Evolutionary conservation across 805 yeast species (phyloP), one percentile per base, ranked within the genome.

Genomic region (Yarrowia phangngaensis): DNA sequence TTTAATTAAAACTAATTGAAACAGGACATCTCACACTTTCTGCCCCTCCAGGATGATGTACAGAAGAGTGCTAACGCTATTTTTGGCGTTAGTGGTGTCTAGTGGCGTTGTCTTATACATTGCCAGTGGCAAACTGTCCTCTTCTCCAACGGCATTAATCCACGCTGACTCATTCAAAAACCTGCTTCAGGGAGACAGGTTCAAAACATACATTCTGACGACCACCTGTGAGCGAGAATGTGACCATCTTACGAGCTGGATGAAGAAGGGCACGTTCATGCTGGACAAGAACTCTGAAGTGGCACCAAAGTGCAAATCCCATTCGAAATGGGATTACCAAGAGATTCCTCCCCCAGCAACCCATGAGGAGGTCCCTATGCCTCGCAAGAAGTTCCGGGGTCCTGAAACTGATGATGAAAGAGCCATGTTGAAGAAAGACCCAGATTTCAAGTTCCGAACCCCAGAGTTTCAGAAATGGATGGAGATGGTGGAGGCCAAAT

Each of bases 181-280:
- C 19, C 9, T 11, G 4, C 8, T 28, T 28, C 12, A 8, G 11
- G 32, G 12, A 9, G 4, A 14, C 32, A n/a, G 45, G 14, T 13
- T 38, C 45, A 38, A 38, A 6, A 27, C 45, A 11, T 38, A 38
- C n/a, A n/a, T 38, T 14, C 22, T 38, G 13, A 27, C 45, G 29
- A 38, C 32, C n/a, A 38, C 32, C 8, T 38, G 45, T 19, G 26
- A 24, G 12, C 45, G 45, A 8, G 45, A 38, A 27, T 19, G 17
- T 7, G 23, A 3, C 13, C 45, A 38, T 19, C 32, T 38, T 6
- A 38, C 45, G 11, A 19, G 17, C 6, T 38, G 31, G 26, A 26
- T 38, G 3, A 19, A 15, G 2, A 12, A 38, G 19, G 45, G 45
- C 17, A 38, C 45, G n/a, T 38, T 26, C 32, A 38, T 38, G 45